A percentile compares a stretch with the other conserved stretches of the same genome.
Conservation (phyloP, 257 asterid species). For the Solanum medicagineum region DNA sequence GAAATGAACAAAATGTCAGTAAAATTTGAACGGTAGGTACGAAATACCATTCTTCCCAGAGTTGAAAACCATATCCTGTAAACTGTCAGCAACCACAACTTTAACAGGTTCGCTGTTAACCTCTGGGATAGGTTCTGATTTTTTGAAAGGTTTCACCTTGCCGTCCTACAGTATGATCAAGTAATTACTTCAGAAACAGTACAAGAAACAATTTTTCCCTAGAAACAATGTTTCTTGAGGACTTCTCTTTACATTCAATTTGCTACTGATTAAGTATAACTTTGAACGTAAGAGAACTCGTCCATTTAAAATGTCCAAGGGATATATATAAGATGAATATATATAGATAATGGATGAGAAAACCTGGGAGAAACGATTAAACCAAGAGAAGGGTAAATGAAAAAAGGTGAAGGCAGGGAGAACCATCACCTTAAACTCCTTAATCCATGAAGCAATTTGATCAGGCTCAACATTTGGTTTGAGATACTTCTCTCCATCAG, state of each 20-base stretch:
- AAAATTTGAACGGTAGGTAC: neutral
- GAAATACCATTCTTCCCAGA: constrained; percentile 51
- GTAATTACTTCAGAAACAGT: neutral
- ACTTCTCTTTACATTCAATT: neutral
- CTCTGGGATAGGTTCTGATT: constrained; percentile 71
- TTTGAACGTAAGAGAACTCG: neutral
- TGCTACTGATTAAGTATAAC: neutral
- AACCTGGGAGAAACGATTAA: neutral
- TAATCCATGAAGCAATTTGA: constrained; percentile 65
- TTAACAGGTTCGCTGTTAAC: constrained; percentile 56
- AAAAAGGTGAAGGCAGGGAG: neutral
- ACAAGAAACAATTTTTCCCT: neutral
- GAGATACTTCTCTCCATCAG: constrained; percentile 57
- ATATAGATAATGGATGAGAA: neutral
- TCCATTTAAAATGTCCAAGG: neutral
- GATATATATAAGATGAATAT: neutral
- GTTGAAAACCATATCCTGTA: constrained; percentile 46
- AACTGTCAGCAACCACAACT: constrained; percentile 68
- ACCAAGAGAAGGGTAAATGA: neutral
- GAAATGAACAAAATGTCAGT: neutral
- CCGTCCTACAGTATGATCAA: constrained; percentile 39
- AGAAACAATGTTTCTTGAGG: neutral
- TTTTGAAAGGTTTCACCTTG: constrained; percentile 33
- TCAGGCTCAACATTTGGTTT: constrained; percentile 67
- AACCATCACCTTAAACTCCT: constrained; percentile 57